Evolutionary conservation across 2,329 filamentous ascomycete species (phyloP).

Genomic region (Pochonia chlamydosporia): DNA sequence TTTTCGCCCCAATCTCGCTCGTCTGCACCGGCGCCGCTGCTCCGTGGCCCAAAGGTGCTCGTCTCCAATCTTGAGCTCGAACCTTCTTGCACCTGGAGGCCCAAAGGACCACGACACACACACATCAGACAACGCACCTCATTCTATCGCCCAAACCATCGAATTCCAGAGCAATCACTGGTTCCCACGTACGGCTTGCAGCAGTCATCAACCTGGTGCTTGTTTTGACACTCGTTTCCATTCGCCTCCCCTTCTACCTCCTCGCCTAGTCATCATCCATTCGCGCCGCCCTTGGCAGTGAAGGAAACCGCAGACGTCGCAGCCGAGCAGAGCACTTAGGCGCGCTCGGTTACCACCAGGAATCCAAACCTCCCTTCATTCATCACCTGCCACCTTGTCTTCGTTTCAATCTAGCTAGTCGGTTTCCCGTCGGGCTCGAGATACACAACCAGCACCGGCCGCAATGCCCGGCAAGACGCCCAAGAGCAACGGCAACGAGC

Average conservation of each 20-base stretch:
- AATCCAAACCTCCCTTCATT: neutral
- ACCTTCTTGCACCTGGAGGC: constrained; percentile 22
- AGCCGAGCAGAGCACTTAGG: constrained; percentile 6
- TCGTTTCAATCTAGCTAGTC: neutral
- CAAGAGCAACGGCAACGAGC: constrained; percentile 65
- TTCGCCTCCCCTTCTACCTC: constrained; percentile 1
- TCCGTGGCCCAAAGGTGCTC: constrained; percentile 14
- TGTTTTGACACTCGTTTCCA: constrained; percentile 9
- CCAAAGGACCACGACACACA: constrained; percentile 12
- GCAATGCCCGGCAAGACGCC: constrained; percentile 69
- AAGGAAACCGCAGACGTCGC: constrained; percentile 3
- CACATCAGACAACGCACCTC: neutral
- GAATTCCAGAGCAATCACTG: constrained; percentile 2
- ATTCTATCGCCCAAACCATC: constrained; percentile 4
- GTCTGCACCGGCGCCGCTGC: constrained; percentile 9
- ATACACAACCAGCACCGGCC: constrained; percentile 9
- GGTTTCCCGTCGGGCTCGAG: neutral
- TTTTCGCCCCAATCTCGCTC: constrained; percentile 9
- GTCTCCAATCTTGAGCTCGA: constrained; percentile 24
- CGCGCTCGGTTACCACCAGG: neutral
- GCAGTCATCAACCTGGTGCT: neutral
- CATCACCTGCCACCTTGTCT: neutral
- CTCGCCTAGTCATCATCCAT: constrained; percentile 3
- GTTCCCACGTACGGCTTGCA: neutral
- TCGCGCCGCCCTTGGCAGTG: constrained; percentile 7